Conservation (phyloP, 1,284 basidiomycete species). For the Apiotrichum domesticum region DNA sequence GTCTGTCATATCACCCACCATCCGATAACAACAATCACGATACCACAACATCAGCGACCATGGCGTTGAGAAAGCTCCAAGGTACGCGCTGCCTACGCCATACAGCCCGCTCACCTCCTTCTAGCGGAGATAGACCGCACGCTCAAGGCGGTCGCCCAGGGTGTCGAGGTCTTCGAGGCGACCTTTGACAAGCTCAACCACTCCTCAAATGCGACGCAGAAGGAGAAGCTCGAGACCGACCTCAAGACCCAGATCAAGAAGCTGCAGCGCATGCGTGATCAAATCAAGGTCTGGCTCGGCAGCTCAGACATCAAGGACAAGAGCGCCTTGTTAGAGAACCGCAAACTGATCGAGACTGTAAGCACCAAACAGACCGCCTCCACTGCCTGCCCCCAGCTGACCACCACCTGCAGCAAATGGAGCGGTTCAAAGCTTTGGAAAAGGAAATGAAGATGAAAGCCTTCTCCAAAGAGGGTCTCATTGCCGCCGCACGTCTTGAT, state of each 20-base stretch:
- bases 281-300: conserved; percentile 98
- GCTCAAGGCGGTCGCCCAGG: conserved; percentile 86
- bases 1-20: too few species aligned
- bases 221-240: conserved; percentile 92
- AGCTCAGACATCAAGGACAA: conserved; percentile 99
- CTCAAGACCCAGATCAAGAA: conserved; percentile 99
- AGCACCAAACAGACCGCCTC: conserved; percentile 44
- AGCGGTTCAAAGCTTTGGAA: conserved; percentile 99
- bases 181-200: conserved; percentile 96
- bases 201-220: conserved; percentile 82
- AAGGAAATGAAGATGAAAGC: conserved; percentile 99
- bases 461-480: conserved; percentile 97
- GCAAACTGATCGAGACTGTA: conserved; percentile 94
- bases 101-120: neutral
- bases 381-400: too few species aligned
- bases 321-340: conserved; percentile 82
- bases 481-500: conserved; percentile 87
- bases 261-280: conserved; percentile 92
- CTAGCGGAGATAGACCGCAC: conserved; percentile 94
- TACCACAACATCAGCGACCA: conserved; percentile 7
- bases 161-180: conserved; percentile 88
- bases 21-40: neutral
- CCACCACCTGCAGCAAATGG: conserved; percentile 80
- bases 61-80: conserved; percentile 43
- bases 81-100: conserved; percentile 19